These are phyloP conservation scores for Eimeria falciformis DNA, from an alignment of 169 alveolate genomes.

Conservation along the genomic window DNA sequence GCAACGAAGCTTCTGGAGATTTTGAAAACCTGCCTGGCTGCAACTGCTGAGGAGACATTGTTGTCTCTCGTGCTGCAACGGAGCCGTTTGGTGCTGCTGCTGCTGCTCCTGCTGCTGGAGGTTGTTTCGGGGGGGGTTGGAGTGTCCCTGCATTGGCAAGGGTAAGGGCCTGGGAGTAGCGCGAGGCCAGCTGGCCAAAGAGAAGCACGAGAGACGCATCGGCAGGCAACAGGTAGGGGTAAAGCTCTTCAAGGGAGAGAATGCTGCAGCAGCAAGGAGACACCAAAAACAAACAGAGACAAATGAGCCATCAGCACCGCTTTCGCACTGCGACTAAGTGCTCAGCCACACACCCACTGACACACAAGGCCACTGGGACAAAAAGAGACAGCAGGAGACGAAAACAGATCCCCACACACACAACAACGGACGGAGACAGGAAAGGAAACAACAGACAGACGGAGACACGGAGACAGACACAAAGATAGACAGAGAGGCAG, in stretches of 20 bases:
- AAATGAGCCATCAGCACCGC: no score
- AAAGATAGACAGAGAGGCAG: no score
- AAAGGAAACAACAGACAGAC: neutral
- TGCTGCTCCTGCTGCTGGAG: neutral
- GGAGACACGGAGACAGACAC: neutral
- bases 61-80: neutral
- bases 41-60: conserved; percentile 21
- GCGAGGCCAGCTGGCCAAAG: neutral
- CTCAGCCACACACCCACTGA: neutral
- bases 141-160: conserved; percentile 15
- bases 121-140: conserved; percentile 12
- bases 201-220: conserved; percentile 45
- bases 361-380: neutral
- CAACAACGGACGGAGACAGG: neutral
- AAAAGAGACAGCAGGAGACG: neutral
- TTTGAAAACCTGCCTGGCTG: neutral
- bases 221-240: conserved; percentile 64
- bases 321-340: neutral
- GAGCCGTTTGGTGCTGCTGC: neutral
- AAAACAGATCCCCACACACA: neutral
- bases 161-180: conserved; percentile 13
- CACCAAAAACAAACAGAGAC: neutral
- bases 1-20: neutral
- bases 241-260: conserved; percentile 46
- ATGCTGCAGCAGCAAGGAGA: neutral